Base-by-base conservation (phyloP, 2,329 filamentous ascomycete genomes). In the Stemphylium lycopersici region DNA sequence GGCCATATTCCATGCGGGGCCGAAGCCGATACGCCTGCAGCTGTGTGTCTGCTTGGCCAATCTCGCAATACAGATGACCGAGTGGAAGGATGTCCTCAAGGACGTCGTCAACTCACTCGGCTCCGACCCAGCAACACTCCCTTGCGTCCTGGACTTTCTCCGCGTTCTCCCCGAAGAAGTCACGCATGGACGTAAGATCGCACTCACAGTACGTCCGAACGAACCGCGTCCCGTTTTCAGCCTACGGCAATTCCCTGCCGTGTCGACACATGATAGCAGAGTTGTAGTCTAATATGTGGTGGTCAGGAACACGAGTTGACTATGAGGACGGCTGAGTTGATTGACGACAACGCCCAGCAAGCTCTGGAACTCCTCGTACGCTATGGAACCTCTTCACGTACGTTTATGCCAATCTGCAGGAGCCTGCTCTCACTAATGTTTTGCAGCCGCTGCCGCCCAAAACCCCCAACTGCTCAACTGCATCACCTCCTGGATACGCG, bases 131-230 rank as follows among this genome's bases (percentile, higher is more conserved):
- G 86, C 88, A 71, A 91, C 89, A 74, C 87, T 95, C 68, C 87
- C 92, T 62, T 95, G 90, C 76, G 90, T 98, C 69, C 83, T 99
- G 71, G 95, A 99, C 77, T 99, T 99, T 77, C 83, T 99, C 63
- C 92, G 91, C 77, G 93, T 99, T 69, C 87, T 99, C 63, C 95
- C 95, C 52, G 95, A 99, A 83, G 95, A 99, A 84, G 95, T 99
- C 73, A 98, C 91, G 67, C 93, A 99, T 84, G 95, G 95, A 80
- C 91, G 95, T 80, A 99, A 98, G 82, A 97, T 99, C 84, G 96
- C 92, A 84, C 85, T 99, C 80, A 93, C 91, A 86, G 93, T 96
- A 95, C 82, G 91, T 93, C 84, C 87, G 89, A 81, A 82, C 76
- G 75, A 76, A 47, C 59, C 66, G 68, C 67, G 63, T 64, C 59